Base-by-base conservation (phyloP, 768 basidiomycete genomes). In the Kwoniella europaea region DNA sequence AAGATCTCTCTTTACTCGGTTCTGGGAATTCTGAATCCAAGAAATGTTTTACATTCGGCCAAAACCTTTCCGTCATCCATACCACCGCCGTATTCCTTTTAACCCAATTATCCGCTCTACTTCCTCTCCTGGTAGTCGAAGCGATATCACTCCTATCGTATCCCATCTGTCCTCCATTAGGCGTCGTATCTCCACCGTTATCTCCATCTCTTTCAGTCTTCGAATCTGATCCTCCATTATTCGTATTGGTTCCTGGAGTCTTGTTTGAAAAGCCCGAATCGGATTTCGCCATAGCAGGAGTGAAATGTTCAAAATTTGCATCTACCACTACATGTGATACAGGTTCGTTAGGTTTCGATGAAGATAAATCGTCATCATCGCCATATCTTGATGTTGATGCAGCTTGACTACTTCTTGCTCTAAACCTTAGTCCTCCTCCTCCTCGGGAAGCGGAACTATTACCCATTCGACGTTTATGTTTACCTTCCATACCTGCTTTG, bases 1-100 rank as follows among this genome's bases (percentile, higher is more conserved):
- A 83, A 20, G 79, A 74, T 55, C 75, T 68, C 67, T 83, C 82
- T 64, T 83, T 83, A 46, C 64, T 71, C 5, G 70, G 58, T 61
- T 83, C 82, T 7, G 79, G 76, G 67, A 80, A 83, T 18, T 68
- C 75, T 20, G 77, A 78, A 61, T 83, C 79, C 61, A 80, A 69
- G 62, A 82, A 83, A 66, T 83, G 77, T 50, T 54, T 64, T 50
- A 81, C 24, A 56, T 74, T 80, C 0, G 79, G 79, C 75, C 75
- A 79, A 5, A 72, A 43, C 20, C 78, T 71, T 44, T 78, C 80
- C 50, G 77, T 60, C 7, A 79, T 46, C 68, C 68, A 70, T 1
- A 58, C n/a, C 12, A 70, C 56, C n/a, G 52, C 57, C 20, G 44
- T 12, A 41, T 70, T 74, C 50, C 71, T 68, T 60, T 69, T 71